phyloP scores from a whole-genome alignment of 177 flowering plant species.

The Vitis hybrid region DNA sequence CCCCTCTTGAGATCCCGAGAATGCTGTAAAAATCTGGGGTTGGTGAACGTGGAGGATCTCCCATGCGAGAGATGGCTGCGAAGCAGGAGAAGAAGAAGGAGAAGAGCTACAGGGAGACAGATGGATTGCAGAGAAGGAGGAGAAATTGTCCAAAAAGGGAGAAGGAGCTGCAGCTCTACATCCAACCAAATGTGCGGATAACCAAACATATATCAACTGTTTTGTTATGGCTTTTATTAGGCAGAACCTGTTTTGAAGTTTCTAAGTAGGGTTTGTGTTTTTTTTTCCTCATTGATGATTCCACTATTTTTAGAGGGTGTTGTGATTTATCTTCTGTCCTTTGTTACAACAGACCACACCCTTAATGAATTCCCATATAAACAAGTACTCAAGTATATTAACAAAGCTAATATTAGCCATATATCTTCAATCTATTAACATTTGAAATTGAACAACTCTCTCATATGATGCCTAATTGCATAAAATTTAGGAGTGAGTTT shows the following conservation, averaged over 20 bases:
- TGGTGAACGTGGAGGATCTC: slow-evolving; percentile 27
- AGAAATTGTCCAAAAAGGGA: background rate
- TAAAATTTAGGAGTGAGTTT: too few relatives aligned
- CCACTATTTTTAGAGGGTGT: background rate
- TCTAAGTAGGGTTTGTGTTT: background rate
- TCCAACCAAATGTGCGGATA: slow-evolving; percentile 6
- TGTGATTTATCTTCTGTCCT: too few relatives aligned
- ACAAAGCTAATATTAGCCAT: too few relatives aligned
- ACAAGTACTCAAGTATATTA: too few relatives aligned
- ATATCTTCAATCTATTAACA: too few relatives aligned
- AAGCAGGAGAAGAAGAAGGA: background rate
- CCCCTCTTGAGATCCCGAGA: slow-evolving; percentile 31
- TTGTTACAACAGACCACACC: too few relatives aligned
- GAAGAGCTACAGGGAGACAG: background rate
- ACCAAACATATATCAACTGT: slow-evolving; percentile 4
- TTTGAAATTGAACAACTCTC: too few relatives aligned
- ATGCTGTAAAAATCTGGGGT: slow-evolving; percentile 26
- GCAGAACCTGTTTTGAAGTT: background rate
- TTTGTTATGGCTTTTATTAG: slow-evolving; percentile 4
- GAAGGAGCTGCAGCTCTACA: background rate
- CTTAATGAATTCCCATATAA: too few relatives aligned
- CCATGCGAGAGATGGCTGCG: slow-evolving; percentile 24
- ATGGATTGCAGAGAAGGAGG: too few relatives aligned
- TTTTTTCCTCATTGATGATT: background rate
- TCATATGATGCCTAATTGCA: too few relatives aligned